These are phyloP conservation scores for Kazachstania bromeliacearum DNA, from an alignment of 805 yeast species.

Conservation along the genomic window DNA sequence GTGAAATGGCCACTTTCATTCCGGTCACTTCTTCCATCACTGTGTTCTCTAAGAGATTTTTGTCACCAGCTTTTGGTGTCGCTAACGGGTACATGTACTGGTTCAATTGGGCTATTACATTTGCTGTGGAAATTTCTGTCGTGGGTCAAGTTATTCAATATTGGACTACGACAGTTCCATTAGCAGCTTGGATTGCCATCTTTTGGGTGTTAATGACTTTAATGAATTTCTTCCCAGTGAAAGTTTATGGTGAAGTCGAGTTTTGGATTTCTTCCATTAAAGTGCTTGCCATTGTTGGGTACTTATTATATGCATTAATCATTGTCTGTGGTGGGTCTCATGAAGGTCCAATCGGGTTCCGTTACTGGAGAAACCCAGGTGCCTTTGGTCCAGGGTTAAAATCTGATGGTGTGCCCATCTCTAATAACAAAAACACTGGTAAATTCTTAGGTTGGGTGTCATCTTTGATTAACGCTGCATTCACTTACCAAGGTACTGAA, in stretches of 20 bases:
- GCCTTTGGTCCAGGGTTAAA: constrained; percentile 56
- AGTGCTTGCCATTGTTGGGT: constrained; percentile 46
- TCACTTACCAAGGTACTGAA: constrained; percentile 54
- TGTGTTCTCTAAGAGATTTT: constrained; percentile 52
- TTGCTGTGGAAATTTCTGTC: constrained; percentile 51
- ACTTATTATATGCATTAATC: constrained; percentile 42
- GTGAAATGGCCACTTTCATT: constrained; percentile 70
- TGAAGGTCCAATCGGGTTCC: constrained; percentile 52
- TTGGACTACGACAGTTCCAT: constrained; percentile 47
- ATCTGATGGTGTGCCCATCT: no score
- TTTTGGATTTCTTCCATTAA: constrained; percentile 48
- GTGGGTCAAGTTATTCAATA: constrained; percentile 45
- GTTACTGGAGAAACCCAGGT: constrained; percentile 60
- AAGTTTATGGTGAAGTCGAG: constrained; percentile 47
- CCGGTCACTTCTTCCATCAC: constrained; percentile 55
- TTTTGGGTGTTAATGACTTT: constrained; percentile 39
- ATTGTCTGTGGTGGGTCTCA: constrained; percentile 50
- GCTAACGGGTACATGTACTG: constrained; percentile 64
- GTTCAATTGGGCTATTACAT: constrained; percentile 66
- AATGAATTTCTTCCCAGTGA: constrained; percentile 45
- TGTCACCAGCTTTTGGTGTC: constrained; percentile 57
- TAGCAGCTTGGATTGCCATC: constrained; percentile 54
- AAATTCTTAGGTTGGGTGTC: constrained; percentile 47
- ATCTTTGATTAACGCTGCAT: constrained; percentile 45
- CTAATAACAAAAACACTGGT: constrained; percentile 33